Evolutionary conservation across 2,329 filamentous ascomycete genomes (phyloP).

Genomic region (Penicillium sp.): DNA sequence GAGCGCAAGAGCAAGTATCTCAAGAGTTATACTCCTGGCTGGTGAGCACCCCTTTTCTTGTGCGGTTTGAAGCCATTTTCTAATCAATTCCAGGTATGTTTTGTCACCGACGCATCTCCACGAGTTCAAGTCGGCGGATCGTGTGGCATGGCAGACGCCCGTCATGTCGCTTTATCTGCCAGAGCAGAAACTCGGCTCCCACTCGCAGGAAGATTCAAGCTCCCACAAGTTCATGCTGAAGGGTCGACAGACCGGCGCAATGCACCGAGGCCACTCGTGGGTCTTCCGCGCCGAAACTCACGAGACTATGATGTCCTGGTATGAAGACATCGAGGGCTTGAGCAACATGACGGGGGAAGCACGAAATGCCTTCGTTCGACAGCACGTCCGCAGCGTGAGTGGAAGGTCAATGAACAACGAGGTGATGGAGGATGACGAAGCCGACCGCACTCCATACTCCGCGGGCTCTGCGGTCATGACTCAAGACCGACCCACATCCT

Average conservation of each 20-base stretch:
- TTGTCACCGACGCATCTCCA: slow-evolving; percentile 94
- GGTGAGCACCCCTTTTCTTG: slow-evolving; percentile 55
- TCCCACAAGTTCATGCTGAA: slow-evolving; percentile 99
- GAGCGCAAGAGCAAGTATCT: slow-evolving; percentile 99
- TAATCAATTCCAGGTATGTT: slow-evolving; percentile 67
- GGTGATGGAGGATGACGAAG: slow-evolving; percentile 71
- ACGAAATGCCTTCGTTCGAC: slow-evolving; percentile 79
- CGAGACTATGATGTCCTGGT: slow-evolving; percentile 97
- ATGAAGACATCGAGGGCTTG: slow-evolving; percentile 83
- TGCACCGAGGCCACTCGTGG: slow-evolving; percentile 77
- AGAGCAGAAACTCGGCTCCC: slow-evolving; percentile 92
- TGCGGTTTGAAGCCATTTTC: neutral
- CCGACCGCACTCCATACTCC: slow-evolving; percentile 63
- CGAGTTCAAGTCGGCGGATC: slow-evolving; percentile 98
- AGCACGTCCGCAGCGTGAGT: slow-evolving; percentile 75
- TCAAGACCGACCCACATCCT: slow-evolving; percentile 38
- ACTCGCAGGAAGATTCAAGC: slow-evolving; percentile 75
- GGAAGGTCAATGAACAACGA: slow-evolving; percentile 69
- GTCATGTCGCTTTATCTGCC: slow-evolving; percentile 95
- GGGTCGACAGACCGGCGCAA: slow-evolving; percentile 84
- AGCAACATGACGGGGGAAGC: slow-evolving; percentile 88
- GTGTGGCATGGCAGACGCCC: slow-evolving; percentile 73
- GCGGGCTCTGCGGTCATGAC: slow-evolving; percentile 49
- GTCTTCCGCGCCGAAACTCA: slow-evolving; percentile 67
- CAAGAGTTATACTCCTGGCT: slow-evolving; percentile 94